Evolutionary conservation across 345 rosid genomes (phyloP).

Genomic region (Hypericum androsaemum): DNA sequence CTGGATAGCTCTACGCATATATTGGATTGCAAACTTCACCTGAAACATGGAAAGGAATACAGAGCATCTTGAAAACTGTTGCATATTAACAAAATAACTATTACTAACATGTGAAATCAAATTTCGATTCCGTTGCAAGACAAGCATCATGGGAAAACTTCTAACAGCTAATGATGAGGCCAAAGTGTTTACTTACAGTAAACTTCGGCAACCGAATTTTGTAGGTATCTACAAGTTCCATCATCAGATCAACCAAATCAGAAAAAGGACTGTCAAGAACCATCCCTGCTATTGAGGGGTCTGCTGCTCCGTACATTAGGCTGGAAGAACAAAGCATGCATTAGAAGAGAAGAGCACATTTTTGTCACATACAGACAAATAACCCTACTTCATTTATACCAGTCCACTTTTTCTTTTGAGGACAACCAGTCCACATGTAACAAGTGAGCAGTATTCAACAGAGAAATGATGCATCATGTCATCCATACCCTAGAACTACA

Average conservation of each 20-base stretch:
- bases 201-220: constrained; percentile 77
- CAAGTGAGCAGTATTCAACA: too few relatives aligned
- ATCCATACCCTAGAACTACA: too few relatives aligned
- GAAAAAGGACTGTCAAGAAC: constrained; percentile 92
- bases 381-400: too few relatives aligned
- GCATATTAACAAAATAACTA: neutral
- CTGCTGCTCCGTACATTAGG: constrained; percentile 88
- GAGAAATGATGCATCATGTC: too few relatives aligned
- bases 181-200: constrained; percentile 43
- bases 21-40: constrained; percentile 93
- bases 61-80: neutral
- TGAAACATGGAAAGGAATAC: constrained; percentile 15
- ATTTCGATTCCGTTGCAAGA: neutral
- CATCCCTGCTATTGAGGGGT: constrained; percentile 93
- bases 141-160: neutral
- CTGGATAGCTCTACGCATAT: constrained; percentile 64
- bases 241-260: constrained; percentile 86
- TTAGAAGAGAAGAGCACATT: too few relatives aligned
- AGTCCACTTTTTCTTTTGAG: too few relatives aligned
- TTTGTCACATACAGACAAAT: too few relatives aligned
- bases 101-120: neutral
- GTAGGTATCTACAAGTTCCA: constrained; percentile 83
- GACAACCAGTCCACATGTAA: too few relatives aligned
- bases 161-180: neutral
- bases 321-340: constrained; percentile 28